Percentiles rank a stretch among this genome's conserved stretches.
phyloP scores from a whole-genome alignment of 805 yeast genomes.

The Wickerhamiella nectarea region DNA sequence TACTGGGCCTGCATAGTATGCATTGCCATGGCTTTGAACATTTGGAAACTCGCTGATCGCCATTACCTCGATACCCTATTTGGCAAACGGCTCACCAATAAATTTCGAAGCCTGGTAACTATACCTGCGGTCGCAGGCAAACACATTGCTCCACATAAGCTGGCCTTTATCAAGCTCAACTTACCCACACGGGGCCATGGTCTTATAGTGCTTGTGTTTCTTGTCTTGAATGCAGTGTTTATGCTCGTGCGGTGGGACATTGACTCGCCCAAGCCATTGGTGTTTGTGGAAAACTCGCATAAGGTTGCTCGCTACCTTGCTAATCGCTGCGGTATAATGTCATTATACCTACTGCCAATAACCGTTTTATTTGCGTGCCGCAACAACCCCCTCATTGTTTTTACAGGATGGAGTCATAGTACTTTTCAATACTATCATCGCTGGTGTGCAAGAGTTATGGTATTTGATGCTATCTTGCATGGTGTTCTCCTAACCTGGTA shows the following conservation, averaged over 20 bases:
- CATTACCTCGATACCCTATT: conserved; percentile 21
- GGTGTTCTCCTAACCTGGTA: conserved; percentile 24
- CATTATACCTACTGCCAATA: conserved; percentile 35
- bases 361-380: conserved; percentile 50
- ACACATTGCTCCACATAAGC: conserved; percentile 22
- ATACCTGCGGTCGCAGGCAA: conserved; percentile 25
- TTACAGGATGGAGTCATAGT: conserved; percentile 50
- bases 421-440: conserved; percentile 49
- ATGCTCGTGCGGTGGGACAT: conserved; percentile 17
- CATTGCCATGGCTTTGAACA: conserved; percentile 14
- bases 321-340: conserved; percentile 37
- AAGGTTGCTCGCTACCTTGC: conserved; percentile 26
- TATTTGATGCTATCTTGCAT: conserved; percentile 35
- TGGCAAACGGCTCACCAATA: conserved; percentile 17
- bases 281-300: conserved; percentile 28
- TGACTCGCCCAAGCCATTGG: conserved; percentile 13
- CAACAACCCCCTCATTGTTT: conserved; percentile 49
- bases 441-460: conserved; percentile 39
- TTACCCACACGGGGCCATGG: conserved; percentile 34
- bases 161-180: conserved; percentile 13
- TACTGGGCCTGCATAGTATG: conserved; percentile 24
- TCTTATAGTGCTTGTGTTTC: conserved; percentile 26
- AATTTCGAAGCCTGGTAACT: conserved; percentile 21
- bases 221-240: conserved; percentile 23
- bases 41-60: conserved; percentile 5